Percentiles rank a stretch among this genome's conserved stretches.
phyloP scores from a whole-genome alignment of 805 yeast species.

The Naumovozyma dairenensis region DNA sequence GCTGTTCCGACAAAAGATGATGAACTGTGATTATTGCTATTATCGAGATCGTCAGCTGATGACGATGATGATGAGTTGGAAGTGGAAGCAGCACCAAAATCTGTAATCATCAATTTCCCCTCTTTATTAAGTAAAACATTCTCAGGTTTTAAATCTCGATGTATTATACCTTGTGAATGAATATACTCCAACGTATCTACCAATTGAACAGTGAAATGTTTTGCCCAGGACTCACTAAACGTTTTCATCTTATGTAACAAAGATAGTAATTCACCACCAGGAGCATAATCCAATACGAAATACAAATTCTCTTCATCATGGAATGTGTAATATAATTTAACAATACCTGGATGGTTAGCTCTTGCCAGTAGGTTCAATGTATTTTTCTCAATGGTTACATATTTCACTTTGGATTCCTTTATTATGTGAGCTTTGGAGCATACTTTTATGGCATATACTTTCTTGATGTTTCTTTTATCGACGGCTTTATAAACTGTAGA shows the following conservation, averaged over 20 bases:
- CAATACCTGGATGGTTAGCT: constrained; percentile 92
- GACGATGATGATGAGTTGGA: constrained; percentile 8
- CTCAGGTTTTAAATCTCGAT: constrained; percentile 91
- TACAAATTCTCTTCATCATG: constrained; percentile 83
- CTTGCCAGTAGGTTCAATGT: constrained; percentile 61
- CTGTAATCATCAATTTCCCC: constrained; percentile 85
- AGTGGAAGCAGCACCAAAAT: constrained; percentile 91
- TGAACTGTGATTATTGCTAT: constrained; percentile 2
- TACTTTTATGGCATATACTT: constrained; percentile 80
- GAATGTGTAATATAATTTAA: constrained; percentile 84
- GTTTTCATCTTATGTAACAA: constrained; percentile 71
- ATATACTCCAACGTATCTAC: constrained; percentile 87
- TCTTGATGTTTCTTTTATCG: constrained; percentile 42
- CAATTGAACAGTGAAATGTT: constrained; percentile 76
- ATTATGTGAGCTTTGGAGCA: constrained; percentile 88
- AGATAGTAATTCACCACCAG: constrained; percentile 85
- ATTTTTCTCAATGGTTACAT: constrained; percentile 89
- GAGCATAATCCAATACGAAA: constrained; percentile 89
- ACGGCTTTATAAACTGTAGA: constrained; percentile 86
- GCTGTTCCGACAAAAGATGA: constrained; percentile 91
- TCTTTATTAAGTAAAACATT: constrained; percentile 77
- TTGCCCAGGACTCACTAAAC: constrained; percentile 61
- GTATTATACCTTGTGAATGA: constrained; percentile 83
- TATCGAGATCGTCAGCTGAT: constrained; percentile 18
- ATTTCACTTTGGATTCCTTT: constrained; percentile 87